phyloP scores from a whole-genome alignment of 805 yeast species.

The Ogataea zsoltii region DNA sequence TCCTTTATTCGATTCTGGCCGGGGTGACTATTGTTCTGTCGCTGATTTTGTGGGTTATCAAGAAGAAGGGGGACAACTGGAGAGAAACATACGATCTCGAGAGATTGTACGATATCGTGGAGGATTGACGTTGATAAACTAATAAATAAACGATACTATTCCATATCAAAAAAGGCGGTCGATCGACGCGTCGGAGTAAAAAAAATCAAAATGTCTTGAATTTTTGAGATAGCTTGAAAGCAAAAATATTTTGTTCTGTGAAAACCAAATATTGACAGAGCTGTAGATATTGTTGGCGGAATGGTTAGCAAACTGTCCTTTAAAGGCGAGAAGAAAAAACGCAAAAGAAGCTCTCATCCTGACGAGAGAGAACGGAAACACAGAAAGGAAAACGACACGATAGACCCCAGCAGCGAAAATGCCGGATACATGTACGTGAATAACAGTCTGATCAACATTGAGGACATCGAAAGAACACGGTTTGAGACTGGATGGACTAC shows the following conservation, averaged over 20 bases:
- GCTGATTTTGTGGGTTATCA: constrained; percentile 45
- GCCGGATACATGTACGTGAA: constrained; percentile 25
- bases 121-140: constrained; percentile 17
- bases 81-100: constrained; percentile 64
- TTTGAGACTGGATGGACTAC: constrained; percentile 36
- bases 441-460: constrained; percentile 18
- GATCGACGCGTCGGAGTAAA: constrained; percentile 4
- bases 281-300: neutral
- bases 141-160: neutral
- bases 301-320: constrained; percentile 37
- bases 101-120: constrained; percentile 53
- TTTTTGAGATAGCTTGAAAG: neutral
- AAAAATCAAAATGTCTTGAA: too few relatives aligned
- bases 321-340: constrained; percentile 31
- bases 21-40: constrained; percentile 53
- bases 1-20: constrained; percentile 65
- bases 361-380: constrained; percentile 6
- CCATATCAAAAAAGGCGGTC: neutral
- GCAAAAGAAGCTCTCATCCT: constrained; percentile 15
- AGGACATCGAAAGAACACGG: constrained; percentile 18
- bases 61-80: constrained; percentile 58
- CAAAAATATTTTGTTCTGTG: neutral
- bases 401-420: constrained; percentile 8
- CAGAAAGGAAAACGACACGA: neutral
- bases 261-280: neutral